phyloP scores from a whole-genome alignment of 352 stramenopile genomes.

The Saprolegnia parasitica region DNA sequence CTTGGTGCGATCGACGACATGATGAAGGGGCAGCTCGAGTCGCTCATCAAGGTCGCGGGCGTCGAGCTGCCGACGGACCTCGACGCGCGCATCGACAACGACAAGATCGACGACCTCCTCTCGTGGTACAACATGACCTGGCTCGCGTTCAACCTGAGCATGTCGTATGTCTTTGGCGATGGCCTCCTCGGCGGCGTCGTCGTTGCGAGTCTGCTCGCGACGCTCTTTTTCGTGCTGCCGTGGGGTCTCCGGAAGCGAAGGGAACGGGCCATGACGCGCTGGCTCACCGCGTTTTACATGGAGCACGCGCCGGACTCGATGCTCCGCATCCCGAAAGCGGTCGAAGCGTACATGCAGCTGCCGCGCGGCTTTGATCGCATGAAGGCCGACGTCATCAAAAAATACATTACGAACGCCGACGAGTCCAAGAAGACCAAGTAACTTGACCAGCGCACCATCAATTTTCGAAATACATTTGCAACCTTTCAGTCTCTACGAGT shows the following conservation, averaged over 20 bases:
- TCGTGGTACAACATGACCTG: conserved; percentile 29
- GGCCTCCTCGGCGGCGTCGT: conserved; percentile 4
- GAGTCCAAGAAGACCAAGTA: conserved; percentile 26
- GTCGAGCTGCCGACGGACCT: conserved; percentile 10
- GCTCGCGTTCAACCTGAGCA: conserved; percentile 24
- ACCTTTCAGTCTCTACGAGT: no score
- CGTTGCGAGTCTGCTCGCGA: neutral
- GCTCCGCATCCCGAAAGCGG: conserved; percentile 23
- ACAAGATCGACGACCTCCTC: conserved; percentile 14
- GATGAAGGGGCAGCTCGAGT: conserved; percentile 18
- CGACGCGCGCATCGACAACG: conserved; percentile 16
- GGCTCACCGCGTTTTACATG: conserved; percentile 21
- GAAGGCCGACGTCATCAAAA: conserved; percentile 16
- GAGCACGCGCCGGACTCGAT: conserved; percentile 21
- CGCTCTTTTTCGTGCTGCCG: conserved; percentile 9
- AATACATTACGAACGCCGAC: conserved; percentile 4
- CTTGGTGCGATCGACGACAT: conserved; percentile 5
- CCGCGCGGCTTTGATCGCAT: conserved; percentile 8
- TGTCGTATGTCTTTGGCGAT: conserved; percentile 28
- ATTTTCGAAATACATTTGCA: no score
- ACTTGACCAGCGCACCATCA: neutral
- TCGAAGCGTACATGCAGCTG: conserved; percentile 23
- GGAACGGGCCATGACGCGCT: conserved; percentile 20
- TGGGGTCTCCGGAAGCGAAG: conserved; percentile 15
- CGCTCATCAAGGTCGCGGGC: conserved; percentile 21